Conservation (phyloP, 2,329 filamentous ascomycete genomes). For the Aspergillus chevalieri region DNA sequence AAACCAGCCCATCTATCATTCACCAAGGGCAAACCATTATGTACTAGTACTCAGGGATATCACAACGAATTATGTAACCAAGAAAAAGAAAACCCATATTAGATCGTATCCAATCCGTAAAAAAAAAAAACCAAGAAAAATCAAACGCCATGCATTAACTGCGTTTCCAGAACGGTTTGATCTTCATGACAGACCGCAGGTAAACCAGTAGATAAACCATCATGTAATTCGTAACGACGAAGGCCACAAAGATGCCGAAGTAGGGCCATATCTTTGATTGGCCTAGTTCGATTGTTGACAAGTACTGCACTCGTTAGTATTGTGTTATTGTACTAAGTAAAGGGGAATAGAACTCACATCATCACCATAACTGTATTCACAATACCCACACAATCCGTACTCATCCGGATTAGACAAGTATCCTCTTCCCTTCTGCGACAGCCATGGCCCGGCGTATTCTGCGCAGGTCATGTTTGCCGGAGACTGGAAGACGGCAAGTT, state of each 20-base stretch:
- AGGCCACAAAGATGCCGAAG: conserved; percentile 29
- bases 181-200: conserved; percentile 25
- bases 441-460: conserved; percentile 67
- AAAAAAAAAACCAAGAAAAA: neutral
- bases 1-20: too few species aligned
- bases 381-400: conserved; percentile 67
- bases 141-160: neutral
- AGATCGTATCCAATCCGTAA: neutral
- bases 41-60: too few species aligned
- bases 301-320: conserved; percentile 19
- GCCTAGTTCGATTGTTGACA: conserved; percentile 24
- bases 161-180: conserved; percentile 15
- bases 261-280: conserved; percentile 30
- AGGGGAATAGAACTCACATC: conserved; percentile 20
- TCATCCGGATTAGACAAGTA: conserved; percentile 61
- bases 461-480: conserved; percentile 63
- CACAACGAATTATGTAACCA: too few species aligned
- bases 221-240: conserved; percentile 28
- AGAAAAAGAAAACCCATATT: too few species aligned
- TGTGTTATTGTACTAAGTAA: neutral
- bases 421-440: conserved; percentile 58
- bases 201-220: conserved; percentile 32
- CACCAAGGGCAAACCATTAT: too few species aligned
- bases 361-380: conserved; percentile 55
- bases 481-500: conserved; percentile 63